A percentile compares a stretch with the other conserved stretches of the same genome.
Conservation (phyloP, 2,329 filamentous ascomycete genomes). For the Didymella lethalis region DNA sequence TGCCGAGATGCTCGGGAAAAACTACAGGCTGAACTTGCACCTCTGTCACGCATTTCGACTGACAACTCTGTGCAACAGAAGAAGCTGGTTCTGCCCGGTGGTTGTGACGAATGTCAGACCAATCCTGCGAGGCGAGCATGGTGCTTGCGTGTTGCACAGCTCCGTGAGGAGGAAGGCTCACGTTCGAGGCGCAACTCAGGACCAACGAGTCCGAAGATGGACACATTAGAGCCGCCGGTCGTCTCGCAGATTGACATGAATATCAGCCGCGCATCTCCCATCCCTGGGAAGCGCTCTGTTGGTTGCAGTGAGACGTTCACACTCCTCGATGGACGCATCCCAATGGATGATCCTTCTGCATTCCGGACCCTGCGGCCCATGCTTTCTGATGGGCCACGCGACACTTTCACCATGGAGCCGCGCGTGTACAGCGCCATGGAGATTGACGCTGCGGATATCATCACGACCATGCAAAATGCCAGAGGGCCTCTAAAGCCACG, state of each 20-base stretch:
- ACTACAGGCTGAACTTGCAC: slow-evolving; percentile 24
- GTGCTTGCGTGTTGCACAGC: slow-evolving; percentile 46
- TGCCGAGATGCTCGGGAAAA: slow-evolving; percentile 35
- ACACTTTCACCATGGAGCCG: slow-evolving; percentile 38
- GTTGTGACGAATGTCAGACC: slow-evolving; percentile 46
- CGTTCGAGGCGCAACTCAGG: slow-evolving; percentile 16
- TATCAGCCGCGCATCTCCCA: slow-evolving; percentile 19
- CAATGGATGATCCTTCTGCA: slow-evolving; percentile 43
- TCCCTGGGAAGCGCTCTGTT: slow-evolving; percentile 33
- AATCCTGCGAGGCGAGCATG: slow-evolving; percentile 48
- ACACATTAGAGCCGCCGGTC: slow-evolving; percentile 40
- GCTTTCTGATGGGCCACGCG: slow-evolving; percentile 26
- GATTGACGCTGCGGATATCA: slow-evolving; percentile 48
- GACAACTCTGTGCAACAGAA: slow-evolving; percentile 8
- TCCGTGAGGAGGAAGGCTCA: slow-evolving; percentile 27
- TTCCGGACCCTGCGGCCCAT: slow-evolving; percentile 46
- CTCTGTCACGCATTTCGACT: slow-evolving; percentile 21
- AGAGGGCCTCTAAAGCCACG: slow-evolving; percentile 40
- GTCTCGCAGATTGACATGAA: slow-evolving; percentile 33
- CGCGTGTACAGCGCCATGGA: slow-evolving; percentile 49
- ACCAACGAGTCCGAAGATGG: slow-evolving; percentile 25
- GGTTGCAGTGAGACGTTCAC: slow-evolving; percentile 49
- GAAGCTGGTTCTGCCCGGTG: slow-evolving; percentile 34
- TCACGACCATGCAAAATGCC: slow-evolving; percentile 46
- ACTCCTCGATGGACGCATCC: slow-evolving; percentile 45